These are phyloP conservation scores for Pseudogymnoascus sp. DNA, from an alignment of 2,329 filamentous ascomycete genomes.

Conservation along the genomic window DNA sequence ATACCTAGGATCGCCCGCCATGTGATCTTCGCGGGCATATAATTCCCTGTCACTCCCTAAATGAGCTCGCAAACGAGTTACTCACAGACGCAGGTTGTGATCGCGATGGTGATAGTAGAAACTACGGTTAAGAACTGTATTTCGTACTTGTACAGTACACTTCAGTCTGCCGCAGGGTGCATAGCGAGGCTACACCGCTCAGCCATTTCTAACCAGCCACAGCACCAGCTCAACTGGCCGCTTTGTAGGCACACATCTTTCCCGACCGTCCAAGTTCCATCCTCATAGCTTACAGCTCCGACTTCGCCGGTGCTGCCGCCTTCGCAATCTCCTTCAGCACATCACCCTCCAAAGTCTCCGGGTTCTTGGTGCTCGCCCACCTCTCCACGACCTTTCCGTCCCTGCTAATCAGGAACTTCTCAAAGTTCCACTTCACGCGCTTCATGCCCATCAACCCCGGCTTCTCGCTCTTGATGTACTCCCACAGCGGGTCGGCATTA, in stretches of 20 bases:
- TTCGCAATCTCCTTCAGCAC: constrained; percentile 63
- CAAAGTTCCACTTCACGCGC: constrained; percentile 98
- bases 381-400: constrained; percentile 79
- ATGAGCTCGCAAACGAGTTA: background rate
- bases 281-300: background rate
- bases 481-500: constrained; percentile 67
- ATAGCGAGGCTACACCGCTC: background rate
- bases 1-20: background rate
- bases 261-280: background rate
- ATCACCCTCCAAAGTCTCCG: constrained; percentile 64
- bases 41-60: background rate
- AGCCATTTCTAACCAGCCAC: background rate
- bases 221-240: background rate
- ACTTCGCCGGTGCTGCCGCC: constrained; percentile 3
- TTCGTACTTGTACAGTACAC: background rate
- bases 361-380: constrained; percentile 85
- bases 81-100: background rate
- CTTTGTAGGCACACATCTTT: background rate
- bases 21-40: background rate
- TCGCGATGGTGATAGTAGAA: background rate
- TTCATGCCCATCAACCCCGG: constrained; percentile 81
- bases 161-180: background rate
- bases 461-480: constrained; percentile 66
- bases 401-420: constrained; percentile 86
- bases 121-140: background rate